Evolutionary conservation across 495 filamentous ascomycete genomes (phyloP).

Genomic region (Hypoxylon fuscum): DNA sequence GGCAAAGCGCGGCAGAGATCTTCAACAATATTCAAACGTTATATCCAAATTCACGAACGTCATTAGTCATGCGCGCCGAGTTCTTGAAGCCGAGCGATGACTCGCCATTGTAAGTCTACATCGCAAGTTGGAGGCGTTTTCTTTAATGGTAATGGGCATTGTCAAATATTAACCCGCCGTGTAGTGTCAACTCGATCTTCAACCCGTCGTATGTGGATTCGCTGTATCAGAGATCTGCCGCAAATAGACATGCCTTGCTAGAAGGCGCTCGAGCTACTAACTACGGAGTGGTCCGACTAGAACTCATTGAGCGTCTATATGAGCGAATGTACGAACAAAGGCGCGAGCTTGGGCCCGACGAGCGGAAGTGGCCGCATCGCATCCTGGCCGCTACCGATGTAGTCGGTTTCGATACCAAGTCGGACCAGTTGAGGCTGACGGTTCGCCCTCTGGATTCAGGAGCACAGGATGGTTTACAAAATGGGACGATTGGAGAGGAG

Average conservation of each 20-base stretch:
- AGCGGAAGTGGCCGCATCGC: slow-evolving; percentile 79
- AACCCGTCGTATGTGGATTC: slow-evolving; percentile 82
- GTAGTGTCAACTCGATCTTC: slow-evolving; percentile 95
- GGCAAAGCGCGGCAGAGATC: slow-evolving; percentile 95
- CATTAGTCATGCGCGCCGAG: slow-evolving; percentile 77
- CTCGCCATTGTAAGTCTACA: slow-evolving; percentile 83
- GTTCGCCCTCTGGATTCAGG: slow-evolving; percentile 52
- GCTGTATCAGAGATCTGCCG: slow-evolving; percentile 70
- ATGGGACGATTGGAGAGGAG: slow-evolving; percentile 53
- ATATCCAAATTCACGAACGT: slow-evolving; percentile 82
- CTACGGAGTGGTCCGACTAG: slow-evolving; percentile 89
- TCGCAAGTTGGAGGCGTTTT: neutral
- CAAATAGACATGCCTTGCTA: slow-evolving; percentile 70
- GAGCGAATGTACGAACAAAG: slow-evolving; percentile 84
- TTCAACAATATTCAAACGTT: slow-evolving; percentile 86
- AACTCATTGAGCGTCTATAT: slow-evolving; percentile 88
- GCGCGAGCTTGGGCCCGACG: slow-evolving; percentile 69
- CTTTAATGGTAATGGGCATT: neutral
- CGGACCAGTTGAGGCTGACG: slow-evolving; percentile 50
- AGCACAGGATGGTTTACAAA: slow-evolving; percentile 35
- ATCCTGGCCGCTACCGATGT: slow-evolving; percentile 76
- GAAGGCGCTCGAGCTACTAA: slow-evolving; percentile 80
- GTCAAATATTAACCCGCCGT: slow-evolving; percentile 19
- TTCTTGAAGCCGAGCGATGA: slow-evolving; percentile 92
- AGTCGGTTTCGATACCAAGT: slow-evolving; percentile 61